phyloP scores from a whole-genome alignment of 768 basidiomycete species.

The Amanita pseudoporphyria region DNA sequence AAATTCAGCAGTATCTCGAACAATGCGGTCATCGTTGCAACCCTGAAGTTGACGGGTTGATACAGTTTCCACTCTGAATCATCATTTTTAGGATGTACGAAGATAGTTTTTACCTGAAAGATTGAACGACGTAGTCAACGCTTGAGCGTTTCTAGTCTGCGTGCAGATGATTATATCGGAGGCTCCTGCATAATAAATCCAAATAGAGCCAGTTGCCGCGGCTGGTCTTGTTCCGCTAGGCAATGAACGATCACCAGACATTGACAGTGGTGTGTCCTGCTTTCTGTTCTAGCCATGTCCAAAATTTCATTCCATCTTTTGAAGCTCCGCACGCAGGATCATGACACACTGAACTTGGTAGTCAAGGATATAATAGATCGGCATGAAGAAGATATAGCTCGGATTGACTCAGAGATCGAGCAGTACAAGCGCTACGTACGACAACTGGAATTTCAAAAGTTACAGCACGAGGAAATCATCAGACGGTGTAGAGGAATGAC shows the following conservation, averaged over 20 bases:
- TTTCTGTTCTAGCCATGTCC: not conserved
- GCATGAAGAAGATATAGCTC: constrained; percentile 32
- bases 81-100: constrained; percentile 32
- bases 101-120: constrained; percentile 8
- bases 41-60: constrained; percentile 52
- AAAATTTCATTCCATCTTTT: not conserved
- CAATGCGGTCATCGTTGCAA: constrained; percentile 67
- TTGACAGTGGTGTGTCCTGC: not conserved
- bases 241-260: not conserved
- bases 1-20: constrained; percentile 93
- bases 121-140: not conserved
- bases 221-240: too few relatives aligned
- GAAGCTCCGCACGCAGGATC: not conserved
- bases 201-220: too few relatives aligned
- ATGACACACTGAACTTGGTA: not conserved
- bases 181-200: too few relatives aligned
- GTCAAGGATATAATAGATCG: constrained; percentile 16
- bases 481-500: constrained; percentile 34
- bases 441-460: constrained; percentile 32
- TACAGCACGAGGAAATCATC: constrained; percentile 32
- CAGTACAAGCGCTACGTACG: constrained; percentile 28
- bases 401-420: constrained; percentile 34
- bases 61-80: constrained; percentile 93
- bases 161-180: too few relatives aligned
- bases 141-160: too few relatives aligned